Base-by-base conservation (phyloP, 257 asterid species). In the Solanum stenotomum region DNA sequence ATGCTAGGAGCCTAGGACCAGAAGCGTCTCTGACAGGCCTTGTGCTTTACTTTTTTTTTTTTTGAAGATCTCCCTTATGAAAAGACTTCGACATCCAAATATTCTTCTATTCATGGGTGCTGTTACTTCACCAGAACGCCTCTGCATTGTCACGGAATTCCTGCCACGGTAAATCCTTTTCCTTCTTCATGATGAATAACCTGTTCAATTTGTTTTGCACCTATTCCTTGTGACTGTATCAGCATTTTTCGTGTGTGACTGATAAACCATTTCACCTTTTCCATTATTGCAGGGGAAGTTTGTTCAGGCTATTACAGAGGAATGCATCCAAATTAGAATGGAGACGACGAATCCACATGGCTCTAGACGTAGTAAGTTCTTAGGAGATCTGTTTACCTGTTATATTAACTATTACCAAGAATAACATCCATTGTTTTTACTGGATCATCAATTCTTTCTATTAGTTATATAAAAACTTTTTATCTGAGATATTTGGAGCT, bases 51-150 rank as follows among this genome's bases (percentile, higher is more conserved):
- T 13, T 20, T 31, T 27, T 18, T n/a, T n/a, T 77, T 67, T 91
- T 90, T 90, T 92, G 90, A 92, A 97, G 99, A 98, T 97, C 52
- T 94, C 98, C 68, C 98, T 96, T 42, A 97, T 97, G 98, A 97
- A 94, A 92, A 92, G 95, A 90, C 95, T 96, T 79, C 95, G 98
- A 79, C 99, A 97, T 90, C 99, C 99, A 84, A 96, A 96, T 94
- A 93, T 97, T 91, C 96, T 97, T 88, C 94, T 97, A 79, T 97
- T 97, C 91, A 97, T 96, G 98, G 99, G 98, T 81, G 99, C 98
- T n/a, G 98, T 97, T 83, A 96, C 98, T 89, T 97, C 98, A 44
- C 98, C 96, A 52, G 90, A 96, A 83, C 98, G 94, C 29, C 98
- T 97, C 91, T 93, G 99, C 91, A 97, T 97, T 90, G 98, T 97